Evolutionary conservation across 1,284 basidiomycete species (phyloP), one percentile per base, ranked within the genome.

Genomic region (Cystobasidiaceae sp.): DNA sequence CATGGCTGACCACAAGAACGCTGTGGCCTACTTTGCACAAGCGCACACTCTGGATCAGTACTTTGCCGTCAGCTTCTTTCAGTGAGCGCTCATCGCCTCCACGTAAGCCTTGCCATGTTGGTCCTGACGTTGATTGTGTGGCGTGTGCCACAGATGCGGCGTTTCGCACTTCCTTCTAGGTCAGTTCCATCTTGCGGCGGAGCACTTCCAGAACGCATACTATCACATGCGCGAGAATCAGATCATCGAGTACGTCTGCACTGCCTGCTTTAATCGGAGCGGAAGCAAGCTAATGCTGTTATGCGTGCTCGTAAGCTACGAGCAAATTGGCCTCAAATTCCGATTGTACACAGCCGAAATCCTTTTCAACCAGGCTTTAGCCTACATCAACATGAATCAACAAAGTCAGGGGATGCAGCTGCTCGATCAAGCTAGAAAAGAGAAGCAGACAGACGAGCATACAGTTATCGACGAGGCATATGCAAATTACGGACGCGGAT

Each of bases 391-490:
- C 60, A 57, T 62, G 15, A 84, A 84, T n/a, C 81, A 82, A 45
- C 64, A 78, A 28, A 78, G 84, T 23, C 80, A 84, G 61, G 91
- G 91, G 2, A 73, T 93, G 74, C 74, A 76, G 15, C 85, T 88
- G 72, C 81, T 93, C 79, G 77, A 84, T 68, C 83, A 85, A 48
- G 90, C 89, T 4, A 79, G 79, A 44, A 79, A 77, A 59, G 82
- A 86, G 71, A 91, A 91, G 79, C 84, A 82, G 5, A 89, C 85
- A 2, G 81, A 84, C 13, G 89, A 91, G 72, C 91, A 93, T 75
- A 82, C 82, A 71, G 89, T 93, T 41, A 93, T 94, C 68, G 89
- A 92, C 75, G 90, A 93, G 73, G 90, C 90, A 9, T 86, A 91
- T 21, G 39, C 52, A 2, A 69, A 71, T 45, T 63, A 48, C 27